phyloP scores from a whole-genome alignment of 805 yeast genomes.

The Myxozyma nipponensis region DNA sequence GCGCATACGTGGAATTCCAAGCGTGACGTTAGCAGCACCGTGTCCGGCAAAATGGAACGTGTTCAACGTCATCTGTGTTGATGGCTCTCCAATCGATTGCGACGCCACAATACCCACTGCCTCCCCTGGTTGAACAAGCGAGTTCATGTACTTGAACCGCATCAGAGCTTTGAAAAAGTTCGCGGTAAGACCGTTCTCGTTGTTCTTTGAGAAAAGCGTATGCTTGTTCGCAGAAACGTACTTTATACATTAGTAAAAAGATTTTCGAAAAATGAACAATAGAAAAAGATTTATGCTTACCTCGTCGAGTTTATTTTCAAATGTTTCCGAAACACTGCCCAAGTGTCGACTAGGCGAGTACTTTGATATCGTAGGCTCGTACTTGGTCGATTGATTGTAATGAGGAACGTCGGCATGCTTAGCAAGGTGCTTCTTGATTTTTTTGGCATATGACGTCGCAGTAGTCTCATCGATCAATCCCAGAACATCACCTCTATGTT shows the following conservation, averaged over 20 bases:
- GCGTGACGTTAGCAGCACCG: conserved; percentile 99
- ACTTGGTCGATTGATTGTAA: conserved; percentile 57
- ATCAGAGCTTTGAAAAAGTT: conserved; percentile 92
- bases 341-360: conserved; percentile 85
- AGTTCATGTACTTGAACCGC: conserved; percentile 98
- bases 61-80: conserved; percentile 97
- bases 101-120: conserved; percentile 98
- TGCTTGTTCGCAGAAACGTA: conserved; percentile 18
- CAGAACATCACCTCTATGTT: conserved; percentile 68
- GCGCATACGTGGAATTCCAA: conserved; percentile 99
- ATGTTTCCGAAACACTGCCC: conserved; percentile 89
- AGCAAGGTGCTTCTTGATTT: conserved; percentile 58
- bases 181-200: conserved; percentile 52
- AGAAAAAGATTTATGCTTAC: conserved; percentile 36
- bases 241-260: neutral
- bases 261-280: neutral
- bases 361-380: conserved; percentile 83
- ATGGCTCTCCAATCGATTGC: conserved; percentile 98
- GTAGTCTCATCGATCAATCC: conserved; percentile 78
- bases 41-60: conserved; percentile 99
- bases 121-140: conserved; percentile 93
- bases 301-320: conserved; percentile 72
- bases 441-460: conserved; percentile 77
- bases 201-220: conserved; percentile 16
- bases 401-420: conserved; percentile 64